Evolutionary conservation across 1,284 basidiomycete genomes (phyloP).

Genomic region (Erythrobasidium hasegawianum): DNA sequence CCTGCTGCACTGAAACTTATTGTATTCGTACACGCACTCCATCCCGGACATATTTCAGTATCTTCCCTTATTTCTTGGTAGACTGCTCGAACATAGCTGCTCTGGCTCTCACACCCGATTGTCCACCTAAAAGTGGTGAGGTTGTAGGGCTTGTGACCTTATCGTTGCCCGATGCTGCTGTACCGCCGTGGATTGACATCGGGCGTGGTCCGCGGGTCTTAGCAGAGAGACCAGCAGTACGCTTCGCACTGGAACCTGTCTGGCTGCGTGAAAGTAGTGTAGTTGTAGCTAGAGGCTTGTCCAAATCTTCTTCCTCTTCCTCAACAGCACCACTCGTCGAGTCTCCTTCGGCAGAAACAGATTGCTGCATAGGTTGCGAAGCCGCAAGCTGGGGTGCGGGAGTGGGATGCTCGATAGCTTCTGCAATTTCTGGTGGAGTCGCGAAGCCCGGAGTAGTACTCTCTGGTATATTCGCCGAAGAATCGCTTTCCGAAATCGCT

Average conservation of each 20-base stretch:
- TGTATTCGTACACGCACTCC: too few species aligned
- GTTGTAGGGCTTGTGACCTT: constrained; percentile 3
- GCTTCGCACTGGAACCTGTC: constrained; percentile 15
- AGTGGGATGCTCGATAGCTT: not conserved
- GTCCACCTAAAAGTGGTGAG: not conserved
- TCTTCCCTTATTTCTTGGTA: not conserved
- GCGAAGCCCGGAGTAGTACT: constrained; percentile 15
- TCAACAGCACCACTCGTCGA: not conserved
- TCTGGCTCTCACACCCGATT: constrained; percentile 21
- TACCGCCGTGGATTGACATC: constrained; percentile 4
- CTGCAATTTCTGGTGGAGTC: constrained; percentile 13
- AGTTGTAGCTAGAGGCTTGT: not conserved
- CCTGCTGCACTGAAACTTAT: too few species aligned
- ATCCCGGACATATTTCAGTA: too few species aligned
- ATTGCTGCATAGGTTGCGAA: not conserved
- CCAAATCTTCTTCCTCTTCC: constrained; percentile 1
- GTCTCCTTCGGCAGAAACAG: not conserved
- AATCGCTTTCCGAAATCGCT: constrained; percentile 9
- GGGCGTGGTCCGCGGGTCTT: constrained; percentile 26
- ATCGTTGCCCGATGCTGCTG: too few species aligned
- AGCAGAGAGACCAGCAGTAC: not conserved
- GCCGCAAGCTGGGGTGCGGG: too few species aligned
- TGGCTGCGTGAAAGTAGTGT: constrained; percentile 1
- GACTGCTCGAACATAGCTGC: constrained; percentile 34
- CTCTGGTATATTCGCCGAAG: not conserved